Evolutionary conservation across 2,329 filamentous ascomycete genomes (phyloP), one percentile per base, ranked within the genome.

Genomic region (Fusarium sp.): DNA sequence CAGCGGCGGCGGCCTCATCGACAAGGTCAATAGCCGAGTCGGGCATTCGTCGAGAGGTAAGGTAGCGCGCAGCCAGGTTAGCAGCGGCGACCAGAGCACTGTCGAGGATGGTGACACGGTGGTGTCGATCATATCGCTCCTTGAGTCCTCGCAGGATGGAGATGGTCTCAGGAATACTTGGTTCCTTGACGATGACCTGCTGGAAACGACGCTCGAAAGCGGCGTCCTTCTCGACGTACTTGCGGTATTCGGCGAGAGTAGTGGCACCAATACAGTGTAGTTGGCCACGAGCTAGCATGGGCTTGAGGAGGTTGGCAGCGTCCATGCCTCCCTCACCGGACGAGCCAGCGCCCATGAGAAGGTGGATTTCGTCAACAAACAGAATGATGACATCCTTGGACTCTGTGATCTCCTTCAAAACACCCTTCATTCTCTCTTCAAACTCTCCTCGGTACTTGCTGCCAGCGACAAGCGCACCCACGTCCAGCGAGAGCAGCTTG

Each of bases 391-490:
- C 97, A 55, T 98, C 94, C 75, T 95, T 96, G 47, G 93, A 92
- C 53, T 96, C 89, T 69, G 93, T 86, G 57, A 99, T 97, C 80
- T 99, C 95, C 78, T 98, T 99, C 71, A 99, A 79, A 6, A 99
- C 95, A 52, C 94, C 93, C 85, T 99, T 99, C 93, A 99, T 98
- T 70, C 95, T 88, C 83, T 99, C 95, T 77, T 99, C 95, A 58
- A 99, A 99, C 77, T 99, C 95, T 80, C 95, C 95, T 45, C 95
- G 89, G 81, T 96, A 99, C 80, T 99, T 99, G 86, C 93, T 97
- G 68, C 95, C 95, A 56, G 95, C 95, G 64, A 99, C 94, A 54
- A 99, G 83, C 24, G 94, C 91, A 70, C 95, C 95, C 43, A 99
- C 94, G 73, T 99, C 95, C 41, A 99, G 88, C 5, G 95, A 97